These are phyloP conservation scores for Suhomyces maxii DNA, from an alignment of 1,139 yeast genomes.

Conservation along the genomic window DNA sequence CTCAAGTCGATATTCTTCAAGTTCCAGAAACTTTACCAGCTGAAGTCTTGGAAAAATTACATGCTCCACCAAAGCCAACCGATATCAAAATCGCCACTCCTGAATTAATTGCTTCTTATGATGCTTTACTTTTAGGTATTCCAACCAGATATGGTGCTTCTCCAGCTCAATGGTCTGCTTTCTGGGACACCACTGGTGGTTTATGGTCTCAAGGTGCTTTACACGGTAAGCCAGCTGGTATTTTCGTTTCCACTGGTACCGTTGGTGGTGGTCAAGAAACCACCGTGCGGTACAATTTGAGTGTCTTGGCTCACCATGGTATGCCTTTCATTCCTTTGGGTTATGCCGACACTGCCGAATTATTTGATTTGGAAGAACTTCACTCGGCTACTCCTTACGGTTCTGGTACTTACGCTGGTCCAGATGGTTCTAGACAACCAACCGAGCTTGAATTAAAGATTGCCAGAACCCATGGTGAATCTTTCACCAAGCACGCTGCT, in stretches of 20 bases:
- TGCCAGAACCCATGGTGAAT: conserved; percentile 44
- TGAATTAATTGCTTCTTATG: conserved; percentile 38
- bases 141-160: conserved; percentile 52
- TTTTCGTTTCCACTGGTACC: conserved; percentile 48
- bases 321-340: conserved; percentile 53
- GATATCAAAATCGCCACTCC: conserved; percentile 42
- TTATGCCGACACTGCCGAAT: conserved; percentile 35
- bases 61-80: conserved; percentile 44
- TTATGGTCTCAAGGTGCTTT: conserved; percentile 53
- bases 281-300: conserved; percentile 38
- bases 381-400: conserved; percentile 56
- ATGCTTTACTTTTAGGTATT: conserved; percentile 49
- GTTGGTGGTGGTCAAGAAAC: conserved; percentile 41
- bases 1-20: conserved; percentile 42
- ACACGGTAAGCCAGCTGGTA: conserved; percentile 48
- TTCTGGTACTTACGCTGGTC: conserved; percentile 50
- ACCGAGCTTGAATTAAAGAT: conserved; percentile 38
- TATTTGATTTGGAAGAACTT: conserved; percentile 36
- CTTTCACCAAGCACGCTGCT: conserved; percentile 37
- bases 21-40: conserved; percentile 51
- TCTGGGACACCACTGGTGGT: conserved; percentile 49
- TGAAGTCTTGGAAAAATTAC: conserved; percentile 39
- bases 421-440: conserved; percentile 50
- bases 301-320: conserved; percentile 51
- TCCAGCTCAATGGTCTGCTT: conserved; percentile 48